Conservation (phyloP, 345 rosid genomes). For the Theobroma cacao region DNA sequence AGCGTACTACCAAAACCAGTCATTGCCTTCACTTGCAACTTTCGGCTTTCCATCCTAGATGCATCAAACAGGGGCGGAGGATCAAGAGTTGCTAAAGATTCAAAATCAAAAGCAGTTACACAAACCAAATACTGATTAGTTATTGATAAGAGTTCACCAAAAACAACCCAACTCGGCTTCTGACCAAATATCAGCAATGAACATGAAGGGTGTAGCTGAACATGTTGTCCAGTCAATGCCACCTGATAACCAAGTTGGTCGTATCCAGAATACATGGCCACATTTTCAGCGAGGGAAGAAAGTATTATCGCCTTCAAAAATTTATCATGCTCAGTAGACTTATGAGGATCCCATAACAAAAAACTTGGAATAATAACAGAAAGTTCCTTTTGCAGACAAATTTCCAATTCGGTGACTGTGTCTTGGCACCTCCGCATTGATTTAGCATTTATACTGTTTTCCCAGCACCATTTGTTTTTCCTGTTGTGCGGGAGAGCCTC, state of each 20-base stretch:
- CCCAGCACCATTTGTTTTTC: constrained; percentile 91
- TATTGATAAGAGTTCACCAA: constrained; percentile 66
- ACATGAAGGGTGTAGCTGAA: constrained; percentile 83
- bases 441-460: constrained; percentile 88
- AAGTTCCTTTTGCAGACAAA: constrained; percentile 66
- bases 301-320: constrained; percentile 61
- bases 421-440: constrained; percentile 89
- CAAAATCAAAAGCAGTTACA: constrained; percentile 79
- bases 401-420: constrained; percentile 65
- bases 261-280: constrained; percentile 82
- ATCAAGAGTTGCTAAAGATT: constrained; percentile 45
- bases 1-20: constrained; percentile 56
- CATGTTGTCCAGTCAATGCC: constrained; percentile 67
- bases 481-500: constrained; percentile 41
- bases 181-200: constrained; percentile 68
- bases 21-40: constrained; percentile 53
- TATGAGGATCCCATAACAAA: constrained; percentile 70
- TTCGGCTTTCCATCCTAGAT: constrained; percentile 44
- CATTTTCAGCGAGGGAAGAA: constrained; percentile 75
- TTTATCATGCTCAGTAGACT: constrained; percentile 38
- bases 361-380: constrained; percentile 46
- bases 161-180: constrained; percentile 92
- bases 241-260: constrained; percentile 89
- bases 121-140: constrained; percentile 73
- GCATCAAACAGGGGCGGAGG: constrained; percentile 79